Base-by-base conservation (phyloP, 2,329 filamentous ascomycete species). In the Colletotrichum falcatum region DNA sequence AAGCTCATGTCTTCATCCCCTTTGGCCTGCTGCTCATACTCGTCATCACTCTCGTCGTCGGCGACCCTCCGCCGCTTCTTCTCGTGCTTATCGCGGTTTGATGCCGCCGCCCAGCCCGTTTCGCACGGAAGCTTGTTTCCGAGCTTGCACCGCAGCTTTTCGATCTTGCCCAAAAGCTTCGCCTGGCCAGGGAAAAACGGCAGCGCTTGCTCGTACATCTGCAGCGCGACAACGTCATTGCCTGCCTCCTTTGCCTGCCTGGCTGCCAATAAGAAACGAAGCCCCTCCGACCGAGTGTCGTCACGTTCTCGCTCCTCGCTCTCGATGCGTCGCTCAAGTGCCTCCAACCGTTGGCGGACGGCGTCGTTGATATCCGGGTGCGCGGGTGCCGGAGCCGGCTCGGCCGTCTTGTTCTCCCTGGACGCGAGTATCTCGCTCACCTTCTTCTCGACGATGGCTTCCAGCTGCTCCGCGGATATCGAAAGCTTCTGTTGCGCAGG, bases 391-490 rank as follows among this genome's bases (percentile, higher is more conserved):
- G 82, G 72, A 23, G 78, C 66, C 51, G 82, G 73, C 70, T 87
- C 81, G 20, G 86, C 81, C 51, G 91, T 89, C 72, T 88, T 87
- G 20, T 89, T 77, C 1, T 88, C 89, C 63, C 92, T 89, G n/a
- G 91, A 91, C 0, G 95, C 94, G 1, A 98, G 85, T 44, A 96
- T 94, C 81, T 97, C 94, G 70, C 92, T 91, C 0, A 98, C 93
- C 77, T 97, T 97, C 75, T 92, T 93, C 80, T 97, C 93, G 1
- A 98, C 94, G 82, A 98, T 90, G 48, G 94, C 93, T 79, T 98
- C 95, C 71, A 98, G 97, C 62, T 91, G 91, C 16, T 90, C 91
- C 23, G 90, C 88, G 0, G 91, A 92, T 11, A 94, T 86, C 79
- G 83, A 87, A 73, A 80, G 76, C 74, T 74, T 81, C 72, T 72